Evolutionary conservation across 163 green algal genomes (phyloP), one percentile per base, ranked within the genome.

Genomic region (Coccomyxa subellipsoidea): DNA sequence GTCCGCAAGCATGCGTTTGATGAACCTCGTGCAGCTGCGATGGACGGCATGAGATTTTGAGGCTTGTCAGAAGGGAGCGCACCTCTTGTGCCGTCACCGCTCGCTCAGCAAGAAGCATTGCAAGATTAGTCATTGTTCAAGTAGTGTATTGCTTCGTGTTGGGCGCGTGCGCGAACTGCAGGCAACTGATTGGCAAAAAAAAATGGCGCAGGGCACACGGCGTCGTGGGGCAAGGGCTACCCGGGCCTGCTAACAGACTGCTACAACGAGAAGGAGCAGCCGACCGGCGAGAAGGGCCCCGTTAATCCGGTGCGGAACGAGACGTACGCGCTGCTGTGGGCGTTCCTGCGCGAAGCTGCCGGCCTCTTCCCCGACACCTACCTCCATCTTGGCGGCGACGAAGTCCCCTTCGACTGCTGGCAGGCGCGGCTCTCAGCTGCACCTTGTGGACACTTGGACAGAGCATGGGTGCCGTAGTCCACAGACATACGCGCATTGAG

Each of bases 341-440:
- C 54, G 0, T 80, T 94, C 40, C 71, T 94, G 70, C 40, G 72
- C 0, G 88, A 90, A 59, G 76, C 71, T 10, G 81, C 83, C 0
- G 54, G 71, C 37, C 15, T 84, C 29, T 92, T 94, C 40, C 88
- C 90, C 2, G 88, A 93, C 54, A 31, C 78, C 34, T 89, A 89
- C 78, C 12, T 94, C 7, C 90, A 93, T 79, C 29, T 92, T 25
- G 90, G 90, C 0, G 89, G 90, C 7, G 90, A 93, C 75, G 90
- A 93, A 80, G 90, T 93, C 54, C 72, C 84, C 18, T 79, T 90
- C 32, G 83, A 82, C 36, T 93, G 90, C 81, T 93, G 90, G 90
- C 38, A 89, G 88, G 88, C 90, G 69, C 29, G 76, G 1, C 47
- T 18, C 2, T 27, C 47, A n/a, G n/a, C n/a, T n/a, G n/a, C n/a